These are phyloP conservation scores for Platanthera zijinensis DNA, from an alignment of 106 monocot species.

Conservation along the genomic window DNA sequence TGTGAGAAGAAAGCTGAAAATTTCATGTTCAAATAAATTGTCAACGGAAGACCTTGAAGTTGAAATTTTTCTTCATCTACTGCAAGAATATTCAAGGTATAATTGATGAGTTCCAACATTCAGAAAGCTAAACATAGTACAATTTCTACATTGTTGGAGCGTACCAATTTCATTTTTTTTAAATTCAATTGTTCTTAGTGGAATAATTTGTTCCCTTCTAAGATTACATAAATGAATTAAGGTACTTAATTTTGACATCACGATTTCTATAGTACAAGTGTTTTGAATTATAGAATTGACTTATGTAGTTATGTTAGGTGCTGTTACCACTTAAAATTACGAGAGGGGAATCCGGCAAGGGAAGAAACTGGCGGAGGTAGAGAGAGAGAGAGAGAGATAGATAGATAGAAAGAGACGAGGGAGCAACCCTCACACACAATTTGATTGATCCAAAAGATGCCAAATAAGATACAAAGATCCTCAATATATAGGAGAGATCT, in stretches of 20 bases:
- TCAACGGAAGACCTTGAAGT: conserved; percentile 87
- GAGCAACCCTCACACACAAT: too few species aligned
- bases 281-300: neutral
- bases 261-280: neutral
- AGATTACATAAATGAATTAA: neutral
- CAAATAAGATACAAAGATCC: too few species aligned
- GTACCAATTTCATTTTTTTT: neutral
- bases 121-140: too few species aligned
- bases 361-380: too few species aligned
- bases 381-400: too few species aligned
- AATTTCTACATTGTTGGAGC: neutral
- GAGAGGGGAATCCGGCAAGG: too few species aligned
- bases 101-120: neutral
- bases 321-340: too few species aligned
- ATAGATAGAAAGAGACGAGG: too few species aligned
- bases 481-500: too few species aligned
- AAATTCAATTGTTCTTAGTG: neutral
- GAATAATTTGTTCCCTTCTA: neutral
- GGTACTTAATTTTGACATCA: neutral
- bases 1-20: conserved; percentile 58
- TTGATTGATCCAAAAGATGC: too few species aligned
- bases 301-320: neutral
- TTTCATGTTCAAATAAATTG: conserved; percentile 79
- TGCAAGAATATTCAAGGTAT: conserved; percentile 93
- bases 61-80: conserved; percentile 86